Conservation (phyloP, 2,329 filamentous ascomycete species). For the Colletotrichum gigasporum region DNA sequence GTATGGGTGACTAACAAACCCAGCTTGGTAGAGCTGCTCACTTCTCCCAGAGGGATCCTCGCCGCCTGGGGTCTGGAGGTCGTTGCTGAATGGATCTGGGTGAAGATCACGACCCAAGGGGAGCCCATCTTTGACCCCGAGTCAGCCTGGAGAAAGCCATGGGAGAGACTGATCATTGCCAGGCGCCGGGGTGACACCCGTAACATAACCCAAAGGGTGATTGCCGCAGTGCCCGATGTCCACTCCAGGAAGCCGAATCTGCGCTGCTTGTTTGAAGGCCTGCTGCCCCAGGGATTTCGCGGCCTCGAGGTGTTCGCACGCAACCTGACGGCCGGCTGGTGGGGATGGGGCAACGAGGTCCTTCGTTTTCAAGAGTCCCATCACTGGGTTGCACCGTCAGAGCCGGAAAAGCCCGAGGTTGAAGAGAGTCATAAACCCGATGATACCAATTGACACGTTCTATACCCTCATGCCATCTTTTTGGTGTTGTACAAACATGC, state of each 20-base stretch:
- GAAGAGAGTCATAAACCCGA: neutral
- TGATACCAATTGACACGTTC: conserved; percentile 25
- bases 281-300: conserved; percentile 60
- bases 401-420: neutral
- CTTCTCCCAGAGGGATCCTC: conserved; percentile 66
- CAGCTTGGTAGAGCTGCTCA: conserved; percentile 64
- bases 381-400: conserved; percentile 50
- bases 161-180: conserved; percentile 77
- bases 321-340: conserved; percentile 79
- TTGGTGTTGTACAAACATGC: conserved; percentile 34
- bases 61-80: conserved; percentile 72
- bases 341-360: conserved; percentile 80
- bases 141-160: conserved; percentile 76
- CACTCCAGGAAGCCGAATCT: conserved; percentile 84
- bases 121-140: conserved; percentile 71
- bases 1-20: conserved; percentile 83
- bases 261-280: conserved; percentile 64
- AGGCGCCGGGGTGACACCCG: conserved; percentile 46
- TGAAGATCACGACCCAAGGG: conserved; percentile 74
- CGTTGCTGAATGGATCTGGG: conserved; percentile 79
- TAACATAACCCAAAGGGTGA: conserved; percentile 57
- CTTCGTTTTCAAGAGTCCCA: conserved; percentile 72
- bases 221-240: conserved; percentile 77
- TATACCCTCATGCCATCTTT: conserved; percentile 33
- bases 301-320: conserved; percentile 83